Base-by-base conservation (phyloP, 192 early-diverging fungal genomes). In the Thamnidium elegans region DNA sequence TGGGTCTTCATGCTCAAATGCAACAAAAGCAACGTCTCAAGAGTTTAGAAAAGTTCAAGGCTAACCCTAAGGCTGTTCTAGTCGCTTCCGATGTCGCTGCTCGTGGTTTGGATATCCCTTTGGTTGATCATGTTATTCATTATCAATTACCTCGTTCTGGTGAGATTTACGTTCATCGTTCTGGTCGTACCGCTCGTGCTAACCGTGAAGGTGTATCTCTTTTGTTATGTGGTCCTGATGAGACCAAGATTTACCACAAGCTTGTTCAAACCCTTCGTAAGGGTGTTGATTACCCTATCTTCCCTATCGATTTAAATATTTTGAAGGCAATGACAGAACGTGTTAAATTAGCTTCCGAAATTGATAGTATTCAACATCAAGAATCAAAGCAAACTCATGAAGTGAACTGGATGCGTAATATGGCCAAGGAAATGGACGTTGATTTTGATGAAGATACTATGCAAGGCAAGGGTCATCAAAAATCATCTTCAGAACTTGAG, bases 61-160 rank as follows among this genome's bases (percentile, higher is more conserved):
- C 84, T 7, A 84, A 86, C 17, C 54, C 75, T 3, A 81, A 85
- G 54, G 89, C 91, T 1, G 87, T 99, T 0, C 79, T 99, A 67
- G 84, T 99, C 44, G 92, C 95, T n/a, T 90, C 89, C 30, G 96
- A 99, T 75, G 96, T 99, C 21, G 96, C 96, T 3, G 93, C 95
- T 0, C 88, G 96, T 60, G 96, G 96, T 50, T 76, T 99, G 60
- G 96, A 99, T 79, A 95, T 99, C 36, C 91, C 93, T 0, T 26
- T 78, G 43, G 92, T 99, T 19, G 94, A 99, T 4, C 87, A 92
- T 70, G 95, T 99, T 4, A 89, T 99, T 34, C 96, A 99, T 69
- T 99, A 95, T 69, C 96, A 99, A 66, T 64, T 96, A 6, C 95
- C 96, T 62, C 85, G 94, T 15, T 89, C 89, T 7, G 87, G 90